Evolutionary conservation across 805 yeast genomes (phyloP).

Genomic region (Isabelozyma heimii): DNA sequence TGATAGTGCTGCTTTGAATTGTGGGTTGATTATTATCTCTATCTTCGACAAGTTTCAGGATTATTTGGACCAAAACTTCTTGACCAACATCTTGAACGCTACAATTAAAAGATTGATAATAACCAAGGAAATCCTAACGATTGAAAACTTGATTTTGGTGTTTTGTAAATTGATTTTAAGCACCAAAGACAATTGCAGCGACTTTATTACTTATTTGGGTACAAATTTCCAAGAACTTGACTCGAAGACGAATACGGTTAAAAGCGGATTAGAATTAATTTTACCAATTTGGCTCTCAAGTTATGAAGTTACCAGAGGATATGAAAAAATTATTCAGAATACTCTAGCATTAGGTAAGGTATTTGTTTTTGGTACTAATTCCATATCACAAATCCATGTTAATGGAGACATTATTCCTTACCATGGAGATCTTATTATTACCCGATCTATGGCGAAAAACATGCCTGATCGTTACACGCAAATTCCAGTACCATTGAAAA

Average conservation of each 20-base stretch:
- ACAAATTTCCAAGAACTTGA: slow-evolving; percentile 28
- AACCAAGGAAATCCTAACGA: slow-evolving; percentile 69
- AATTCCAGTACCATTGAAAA: slow-evolving; percentile 68
- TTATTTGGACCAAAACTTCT: slow-evolving; percentile 36
- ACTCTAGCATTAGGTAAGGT: slow-evolving; percentile 71
- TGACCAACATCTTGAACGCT: slow-evolving; percentile 65
- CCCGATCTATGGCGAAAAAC: slow-evolving; percentile 77
- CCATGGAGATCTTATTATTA: slow-evolving; percentile 63
- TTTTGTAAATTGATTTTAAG: slow-evolving; percentile 67
- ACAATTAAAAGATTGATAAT: slow-evolving; percentile 63
- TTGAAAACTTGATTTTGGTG: slow-evolving; percentile 74
- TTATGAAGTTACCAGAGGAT: slow-evolving; percentile 79
- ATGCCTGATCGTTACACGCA: slow-evolving; percentile 63
- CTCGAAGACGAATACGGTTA: slow-evolving; percentile 15
- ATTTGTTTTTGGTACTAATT: slow-evolving; percentile 54
- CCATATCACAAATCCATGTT: slow-evolving; percentile 53
- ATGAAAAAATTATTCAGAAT: slow-evolving; percentile 62
- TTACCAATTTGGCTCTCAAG: slow-evolving; percentile 81
- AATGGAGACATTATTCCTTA: slow-evolving; percentile 76
- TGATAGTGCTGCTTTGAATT: slow-evolving; percentile 79
- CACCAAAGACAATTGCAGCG: slow-evolving; percentile 46
- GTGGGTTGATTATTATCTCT: slow-evolving; percentile 65
- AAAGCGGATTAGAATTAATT: slow-evolving; percentile 51
- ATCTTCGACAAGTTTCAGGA: slow-evolving; percentile 51
- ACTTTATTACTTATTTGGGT: slow-evolving; percentile 59